Conservation (phyloP, 192 early-diverging fungal genomes). For the Backusella mclennaniae region DNA sequence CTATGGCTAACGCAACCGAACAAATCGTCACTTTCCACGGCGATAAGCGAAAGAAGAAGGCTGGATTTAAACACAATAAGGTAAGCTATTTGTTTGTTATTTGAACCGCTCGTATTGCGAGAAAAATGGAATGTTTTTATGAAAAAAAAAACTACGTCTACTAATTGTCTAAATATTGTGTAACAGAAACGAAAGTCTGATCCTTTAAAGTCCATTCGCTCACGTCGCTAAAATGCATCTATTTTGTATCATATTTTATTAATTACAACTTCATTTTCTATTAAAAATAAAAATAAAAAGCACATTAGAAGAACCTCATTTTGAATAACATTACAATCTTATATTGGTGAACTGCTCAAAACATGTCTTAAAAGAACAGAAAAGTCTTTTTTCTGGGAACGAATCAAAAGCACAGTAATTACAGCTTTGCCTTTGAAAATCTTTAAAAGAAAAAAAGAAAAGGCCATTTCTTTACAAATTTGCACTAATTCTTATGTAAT, state of each 20-base stretch:
- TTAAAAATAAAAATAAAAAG: not conserved
- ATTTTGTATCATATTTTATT: not conserved
- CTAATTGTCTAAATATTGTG: not conserved
- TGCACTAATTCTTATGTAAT: not conserved
- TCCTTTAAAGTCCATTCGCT: constrained; percentile 23
- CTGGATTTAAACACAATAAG: constrained; percentile 5
- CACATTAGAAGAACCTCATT: not conserved
- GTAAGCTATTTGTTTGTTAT: not conserved
- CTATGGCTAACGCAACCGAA: constrained; percentile 2
- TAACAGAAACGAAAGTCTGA: constrained; percentile 28
- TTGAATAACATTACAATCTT: not conserved
- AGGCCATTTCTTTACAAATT: not conserved
- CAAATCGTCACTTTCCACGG: constrained; percentile 11
- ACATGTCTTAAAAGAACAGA: not conserved
- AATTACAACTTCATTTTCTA: no score
- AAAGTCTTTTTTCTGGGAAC: not conserved
- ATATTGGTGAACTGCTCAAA: not conserved
- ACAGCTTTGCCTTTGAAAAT: not conserved
- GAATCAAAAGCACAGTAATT: not conserved
- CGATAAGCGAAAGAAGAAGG: constrained; percentile 10
- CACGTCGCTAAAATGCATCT: constrained; percentile 8
- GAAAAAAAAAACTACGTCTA: not conserved
- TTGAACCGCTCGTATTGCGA: not conserved
- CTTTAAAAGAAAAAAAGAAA: not conserved
- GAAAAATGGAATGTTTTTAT: not conserved